Conservation (phyloP, 73 alveolate species). For the Tetrahymena thermophila region DNA sequence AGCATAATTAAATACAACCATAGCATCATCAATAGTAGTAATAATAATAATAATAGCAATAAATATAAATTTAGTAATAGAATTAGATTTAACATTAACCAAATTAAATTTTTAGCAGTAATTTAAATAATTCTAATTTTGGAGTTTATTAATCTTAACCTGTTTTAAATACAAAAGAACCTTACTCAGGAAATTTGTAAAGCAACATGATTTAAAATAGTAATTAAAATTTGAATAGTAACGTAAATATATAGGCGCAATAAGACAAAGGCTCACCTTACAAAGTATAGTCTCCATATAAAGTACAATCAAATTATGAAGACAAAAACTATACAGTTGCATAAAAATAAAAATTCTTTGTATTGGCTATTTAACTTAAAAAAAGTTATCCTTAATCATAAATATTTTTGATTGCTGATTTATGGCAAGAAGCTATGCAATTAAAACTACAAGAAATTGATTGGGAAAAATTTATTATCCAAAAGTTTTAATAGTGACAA, state of each 20-base stretch:
- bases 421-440: background rate
- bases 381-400: background rate
- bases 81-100: background rate
- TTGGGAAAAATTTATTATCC: background rate
- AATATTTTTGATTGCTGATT: background rate
- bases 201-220: background rate
- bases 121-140: background rate
- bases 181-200: background rate
- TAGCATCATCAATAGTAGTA: background rate
- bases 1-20: background rate
- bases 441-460: background rate
- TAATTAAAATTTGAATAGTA: background rate
- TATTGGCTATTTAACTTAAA: background rate
- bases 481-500: background rate
- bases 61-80: too few species aligned
- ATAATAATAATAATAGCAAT: too few species aligned
- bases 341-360: background rate
- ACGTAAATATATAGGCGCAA: background rate
- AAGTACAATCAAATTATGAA: background rate
- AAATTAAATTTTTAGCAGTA: too few species aligned
- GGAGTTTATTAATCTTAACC: background rate
- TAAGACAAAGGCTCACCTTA: background rate
- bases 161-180: background rate
- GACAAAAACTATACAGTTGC: background rate
- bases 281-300: background rate